phyloP scores from a whole-genome alignment of 768 basidiomycete species.

The Rhizopogon vulgaris region DNA sequence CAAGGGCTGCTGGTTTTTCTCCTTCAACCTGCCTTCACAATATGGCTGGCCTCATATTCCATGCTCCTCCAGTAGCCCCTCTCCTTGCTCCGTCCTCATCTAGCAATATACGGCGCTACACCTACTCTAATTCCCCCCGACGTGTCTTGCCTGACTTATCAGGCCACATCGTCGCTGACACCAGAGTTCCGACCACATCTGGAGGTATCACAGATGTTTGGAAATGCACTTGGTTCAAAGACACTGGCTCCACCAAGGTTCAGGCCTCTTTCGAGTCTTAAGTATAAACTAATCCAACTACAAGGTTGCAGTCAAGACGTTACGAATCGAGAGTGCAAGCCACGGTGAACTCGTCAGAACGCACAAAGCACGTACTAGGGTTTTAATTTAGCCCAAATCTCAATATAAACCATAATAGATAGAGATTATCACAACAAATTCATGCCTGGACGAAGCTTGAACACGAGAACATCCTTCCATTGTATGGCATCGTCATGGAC shows the following conservation, averaged over 20 bases:
- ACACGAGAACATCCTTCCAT: slow-evolving; percentile 17
- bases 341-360: not conserved
- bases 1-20: not conserved
- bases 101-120: not conserved
- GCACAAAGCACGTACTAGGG: not conserved
- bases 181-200: not conserved
- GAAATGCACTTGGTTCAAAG: slow-evolving; percentile 2
- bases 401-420: not conserved
- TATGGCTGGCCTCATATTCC: not conserved
- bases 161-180: not conserved
- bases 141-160: not conserved
- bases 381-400: not conserved
- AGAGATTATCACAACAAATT: slow-evolving; percentile 16
- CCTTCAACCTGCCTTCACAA: not conserved
- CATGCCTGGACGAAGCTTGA: slow-evolving; percentile 14
- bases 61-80: slow-evolving; percentile 1
- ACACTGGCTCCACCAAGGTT: not conserved
- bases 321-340: not conserved
- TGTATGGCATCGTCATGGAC: slow-evolving; percentile 13
- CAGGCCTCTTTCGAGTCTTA: not conserved
- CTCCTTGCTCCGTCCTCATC: not conserved
- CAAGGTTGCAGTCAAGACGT: slow-evolving; percentile 5
- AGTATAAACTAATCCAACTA: not conserved
- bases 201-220: slow-evolving; percentile 6
- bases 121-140: not conserved